Evolutionary conservation across 2,329 filamentous ascomycete genomes (phyloP), one percentile per base, ranked within the genome.

Genomic region (Colletotrichum magnum): DNA sequence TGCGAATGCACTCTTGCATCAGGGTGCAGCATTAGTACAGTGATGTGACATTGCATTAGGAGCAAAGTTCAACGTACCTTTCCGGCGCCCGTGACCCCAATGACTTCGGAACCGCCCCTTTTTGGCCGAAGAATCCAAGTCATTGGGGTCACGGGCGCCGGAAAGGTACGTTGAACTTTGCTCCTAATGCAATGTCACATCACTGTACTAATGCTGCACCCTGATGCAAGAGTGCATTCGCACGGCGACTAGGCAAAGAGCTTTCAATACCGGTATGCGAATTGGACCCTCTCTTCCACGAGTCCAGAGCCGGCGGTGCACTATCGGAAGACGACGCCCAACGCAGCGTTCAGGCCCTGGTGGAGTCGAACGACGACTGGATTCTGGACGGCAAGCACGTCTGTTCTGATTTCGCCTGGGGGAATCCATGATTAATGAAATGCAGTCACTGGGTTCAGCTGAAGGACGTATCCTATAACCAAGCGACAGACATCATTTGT

Each of bases 231-330:
- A 51, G 48, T 51, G 28, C 48, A 26, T 51, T 51, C 48, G 48
- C 48, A 51, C 48, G 48, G 48, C 48, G 48, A 51, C 21, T 51
- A 51, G 48, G 48, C 48, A 18, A 51, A 51, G 48, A 51, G 48
- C 48, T 51, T 51, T 51, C 48, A 51, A 51, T 51, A 51, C 48
- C 48, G 21, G 48, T 51, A 51, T 51, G 48, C 48, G 48, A 51
- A 51, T 18, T 51, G n/a, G 48, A 51, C 18, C 5, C 48, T 51
- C 48, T 51, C 6, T 51, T 51, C 48, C 48, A 51, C 10, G 18
- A 51, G 48, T 51, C 48, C 13, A 51, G 48, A 51, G 48, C 18
- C 48, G 48, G 48, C 24, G 48, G 48, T 18, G 48, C 48, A 51
- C 12, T 51, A 51, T 26, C 48, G 6, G 48, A 51, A 51, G 48